phyloP scores from a whole-genome alignment of 352 stramenopile species.

The Pythium scleroteichum region DNA sequence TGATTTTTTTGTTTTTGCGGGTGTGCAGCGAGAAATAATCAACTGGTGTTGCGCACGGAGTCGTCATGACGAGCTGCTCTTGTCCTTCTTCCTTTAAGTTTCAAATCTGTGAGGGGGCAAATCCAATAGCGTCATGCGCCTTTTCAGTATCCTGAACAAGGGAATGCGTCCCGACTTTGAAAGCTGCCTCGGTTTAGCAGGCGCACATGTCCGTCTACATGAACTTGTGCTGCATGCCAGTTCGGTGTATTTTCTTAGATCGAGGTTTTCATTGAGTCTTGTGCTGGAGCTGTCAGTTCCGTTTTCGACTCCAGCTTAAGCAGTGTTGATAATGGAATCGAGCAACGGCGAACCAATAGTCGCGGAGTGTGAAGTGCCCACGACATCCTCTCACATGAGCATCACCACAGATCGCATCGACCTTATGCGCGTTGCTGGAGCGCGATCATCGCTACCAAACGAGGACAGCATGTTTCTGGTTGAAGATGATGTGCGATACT shows the following conservation, averaged over 20 bases:
- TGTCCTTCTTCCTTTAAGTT: neutral
- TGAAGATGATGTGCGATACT: constrained; percentile 56
- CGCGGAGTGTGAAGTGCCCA: no score
- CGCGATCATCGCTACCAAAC: constrained; percentile 22
- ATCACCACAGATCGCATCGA: neutral
- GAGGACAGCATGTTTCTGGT: constrained; percentile 55
- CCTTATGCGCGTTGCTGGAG: neutral
- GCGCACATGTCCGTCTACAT: neutral
- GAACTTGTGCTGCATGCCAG: no score
- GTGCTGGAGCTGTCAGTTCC: constrained; percentile 22
- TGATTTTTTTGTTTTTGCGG: constrained; percentile 65
- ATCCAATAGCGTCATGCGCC: no score
- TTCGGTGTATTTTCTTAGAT: no score
- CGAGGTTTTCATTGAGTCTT: no score
- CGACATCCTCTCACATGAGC: no score
- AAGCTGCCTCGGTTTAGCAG: no score
- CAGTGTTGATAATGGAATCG: constrained; percentile 8
- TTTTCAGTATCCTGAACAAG: constrained; percentile 4
- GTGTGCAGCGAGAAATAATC: constrained; percentile 82
- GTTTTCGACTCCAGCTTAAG: constrained; percentile 18
- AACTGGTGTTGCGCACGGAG: constrained; percentile 25
- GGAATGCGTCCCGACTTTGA: no score
- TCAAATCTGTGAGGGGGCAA: constrained; percentile 7
- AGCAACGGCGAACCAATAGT: neutral
- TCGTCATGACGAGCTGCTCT: constrained; percentile 35